Evolutionary conservation across 345 rosid species (phyloP), one percentile per base, ranked within the genome.

Genomic region (Eucalyptus coolabah): DNA sequence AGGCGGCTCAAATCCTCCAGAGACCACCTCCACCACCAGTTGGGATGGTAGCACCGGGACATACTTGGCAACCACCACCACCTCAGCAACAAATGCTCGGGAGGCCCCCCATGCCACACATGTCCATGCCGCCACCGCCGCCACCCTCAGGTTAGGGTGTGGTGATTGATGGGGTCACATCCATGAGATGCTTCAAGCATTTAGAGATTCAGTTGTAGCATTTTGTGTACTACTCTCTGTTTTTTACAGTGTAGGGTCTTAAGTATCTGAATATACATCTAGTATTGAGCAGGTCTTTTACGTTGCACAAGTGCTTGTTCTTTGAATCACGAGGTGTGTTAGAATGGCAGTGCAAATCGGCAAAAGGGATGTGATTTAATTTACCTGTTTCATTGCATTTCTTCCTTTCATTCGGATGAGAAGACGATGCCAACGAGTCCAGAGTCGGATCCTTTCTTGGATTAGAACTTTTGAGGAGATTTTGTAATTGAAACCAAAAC

Each of bases 11-110:
- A 12, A 90, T 87, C 87, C 90, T 93, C 87, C 91, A 86, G 65
- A 95, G 97, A 87, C 97, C 94, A 28, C 97, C 96, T 2, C 99
- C 96, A 40, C 98, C 93, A 91, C 96, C 92, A 86, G 94, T 96
- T 97, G 97, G 96, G 86, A 95, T 96, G 96, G 95, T 93, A 65
- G 91, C 86, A 42, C 98, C 92, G 44, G 95, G 93, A 90, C 97
- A 59, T 12, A 94, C 93, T 91, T 96, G 94, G 44, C 98, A 93
- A 28, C 95, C 96, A 72, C 99, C 96, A 44, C 99, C 94, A 15
- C 94, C 94, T 10, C 98, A 93, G 88, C 97, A 92, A 65, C 98
- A 92, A 63, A 92, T 93, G 90, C 86, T 87, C 18, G 96, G 95
- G 63, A 91, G 94, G 60, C 94, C 92, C 21, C 94, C 88, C 18